A percentile compares a stretch with the other conserved stretches of the same genome.
These are phyloP conservation scores for Pseudocercospora macadamiae DNA, from an alignment of 2,329 filamentous ascomycete species.

Conservation along the genomic window DNA sequence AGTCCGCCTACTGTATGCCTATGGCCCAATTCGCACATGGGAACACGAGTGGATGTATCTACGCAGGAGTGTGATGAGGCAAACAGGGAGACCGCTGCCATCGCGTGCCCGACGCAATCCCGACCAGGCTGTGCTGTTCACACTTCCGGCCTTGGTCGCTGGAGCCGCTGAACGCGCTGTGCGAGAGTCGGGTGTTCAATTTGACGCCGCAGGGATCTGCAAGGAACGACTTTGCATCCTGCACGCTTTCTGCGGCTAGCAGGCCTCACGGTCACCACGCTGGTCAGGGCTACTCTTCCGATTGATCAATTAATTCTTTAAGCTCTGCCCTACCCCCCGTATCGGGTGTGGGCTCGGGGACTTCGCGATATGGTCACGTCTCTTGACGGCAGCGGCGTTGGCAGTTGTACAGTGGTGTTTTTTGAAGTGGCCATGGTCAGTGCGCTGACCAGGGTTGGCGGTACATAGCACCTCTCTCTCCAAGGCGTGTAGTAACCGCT, in stretches of 20 bases:
- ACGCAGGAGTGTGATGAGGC: background rate
- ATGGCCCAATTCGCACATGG: background rate
- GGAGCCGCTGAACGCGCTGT: background rate
- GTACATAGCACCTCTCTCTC: no score
- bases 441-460: no score
- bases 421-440: no score
- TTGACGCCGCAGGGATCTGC: conserved; percentile 7
- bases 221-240: conserved; percentile 1
- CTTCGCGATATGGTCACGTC: background rate
- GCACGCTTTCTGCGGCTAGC: conserved; percentile 1
- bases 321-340: background rate
- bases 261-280: background rate
- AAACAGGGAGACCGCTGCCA: background rate
- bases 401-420: background rate
- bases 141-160: background rate
- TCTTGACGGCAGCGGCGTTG: background rate
- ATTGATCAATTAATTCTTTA: background rate
- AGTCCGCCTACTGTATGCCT: background rate
- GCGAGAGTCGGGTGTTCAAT: background rate
- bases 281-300: background rate
- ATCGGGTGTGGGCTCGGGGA: background rate
- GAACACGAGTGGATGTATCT: background rate
- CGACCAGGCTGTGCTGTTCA: background rate
- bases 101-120: background rate
- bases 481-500: no score